Base-by-base conservation (phyloP, 1,139 yeast species). In the Diutina mesorugosa region DNA sequence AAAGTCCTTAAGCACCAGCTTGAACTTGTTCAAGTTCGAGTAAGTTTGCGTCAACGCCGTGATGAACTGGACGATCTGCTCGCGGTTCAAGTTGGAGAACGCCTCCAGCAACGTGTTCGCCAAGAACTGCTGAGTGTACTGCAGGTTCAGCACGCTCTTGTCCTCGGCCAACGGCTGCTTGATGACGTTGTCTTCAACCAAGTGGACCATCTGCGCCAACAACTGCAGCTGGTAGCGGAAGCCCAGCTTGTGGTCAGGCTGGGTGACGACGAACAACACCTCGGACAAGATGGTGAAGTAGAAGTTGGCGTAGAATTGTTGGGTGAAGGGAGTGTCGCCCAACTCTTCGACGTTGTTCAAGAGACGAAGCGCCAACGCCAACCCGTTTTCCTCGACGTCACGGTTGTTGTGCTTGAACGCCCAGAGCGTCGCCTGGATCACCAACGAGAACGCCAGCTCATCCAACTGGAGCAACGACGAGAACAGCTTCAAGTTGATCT, bases 221-320 rank as follows among this genome's bases (percentile, higher is more conserved):
- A 95, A 78, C 66, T 87, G 87, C 6, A 96, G 79, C 73, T 95
- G 99, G 64, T 84, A 80, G 62, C 87, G 81, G 74, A 95, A 95
- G 1, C 98, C 99, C 28, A 98, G 89, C 72, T 93, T 93, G 70
- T 95, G 99, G 69, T 93, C 99, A 7, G 97, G 87, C 69, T 95
- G 99, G 2, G 99, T 93, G 58, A 95, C 79, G 38, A 93, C 99
- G 65, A 82, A 89, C 68, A 95, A 91, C 2, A 96, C 87, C 69
- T 93, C 99, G 57, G 95, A 85, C 61, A 93, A 80, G 60, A 95
- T 90, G 59, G 90, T 87, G 77, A 90, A 87, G 71, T 88, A 91
- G 68, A 87, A 95, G 66, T 85, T 89, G 67, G 85, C 85, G 74
- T 89, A 95, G 68, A 95, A 95, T 41, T 88, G 91, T 64, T 86